Percentiles rank a stretch among this genome's conserved stretches.
phyloP scores from a whole-genome alignment of 1,284 basidiomycete species.

The Limonomyces culmigenus region DNA sequence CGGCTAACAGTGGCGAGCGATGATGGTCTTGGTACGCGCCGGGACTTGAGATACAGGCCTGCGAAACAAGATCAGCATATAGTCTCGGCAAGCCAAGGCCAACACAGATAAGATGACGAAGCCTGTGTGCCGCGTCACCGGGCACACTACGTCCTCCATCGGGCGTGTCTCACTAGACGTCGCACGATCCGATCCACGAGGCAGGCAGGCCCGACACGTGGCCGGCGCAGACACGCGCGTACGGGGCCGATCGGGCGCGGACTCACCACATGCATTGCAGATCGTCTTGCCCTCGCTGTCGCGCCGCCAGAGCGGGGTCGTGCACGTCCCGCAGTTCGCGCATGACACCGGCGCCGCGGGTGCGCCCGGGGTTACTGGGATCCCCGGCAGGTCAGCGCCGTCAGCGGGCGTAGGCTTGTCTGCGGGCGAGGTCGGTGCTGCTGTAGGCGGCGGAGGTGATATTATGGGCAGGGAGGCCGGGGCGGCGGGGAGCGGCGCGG shows the following conservation, averaged over 20 bases:
- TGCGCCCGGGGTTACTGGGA: slow-evolving; percentile 17
- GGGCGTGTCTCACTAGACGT: no score
- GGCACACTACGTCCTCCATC: no score
- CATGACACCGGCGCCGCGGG: slow-evolving; percentile 73
- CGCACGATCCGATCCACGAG: no score
- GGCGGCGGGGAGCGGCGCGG: neutral
- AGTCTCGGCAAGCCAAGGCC: neutral
- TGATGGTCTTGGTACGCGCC: slow-evolving; percentile 18
- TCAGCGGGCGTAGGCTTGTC: neutral
- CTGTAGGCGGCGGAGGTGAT: slow-evolving; percentile 21
- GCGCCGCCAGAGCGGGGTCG: slow-evolving; percentile 85
- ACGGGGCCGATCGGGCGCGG: slow-evolving; percentile 5
- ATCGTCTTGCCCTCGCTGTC: slow-evolving; percentile 90
- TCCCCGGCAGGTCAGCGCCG: slow-evolving; percentile 4
- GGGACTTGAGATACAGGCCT: slow-evolving; percentile 21
- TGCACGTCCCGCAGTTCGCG: slow-evolving; percentile 85
- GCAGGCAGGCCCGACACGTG: no score
- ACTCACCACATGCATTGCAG: slow-evolving; percentile 87
- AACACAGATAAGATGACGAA: no score
- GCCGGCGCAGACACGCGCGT: no score
- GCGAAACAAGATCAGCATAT: slow-evolving; percentile 4
- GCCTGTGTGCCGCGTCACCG: no score
- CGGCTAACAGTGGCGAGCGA: slow-evolving; percentile 9
- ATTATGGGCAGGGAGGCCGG: slow-evolving; percentile 23
- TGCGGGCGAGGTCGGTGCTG: slow-evolving; percentile 21